These are phyloP conservation scores for Metarhizium humberi DNA, from an alignment of 2,329 filamentous ascomycete species.

Conservation along the genomic window DNA sequence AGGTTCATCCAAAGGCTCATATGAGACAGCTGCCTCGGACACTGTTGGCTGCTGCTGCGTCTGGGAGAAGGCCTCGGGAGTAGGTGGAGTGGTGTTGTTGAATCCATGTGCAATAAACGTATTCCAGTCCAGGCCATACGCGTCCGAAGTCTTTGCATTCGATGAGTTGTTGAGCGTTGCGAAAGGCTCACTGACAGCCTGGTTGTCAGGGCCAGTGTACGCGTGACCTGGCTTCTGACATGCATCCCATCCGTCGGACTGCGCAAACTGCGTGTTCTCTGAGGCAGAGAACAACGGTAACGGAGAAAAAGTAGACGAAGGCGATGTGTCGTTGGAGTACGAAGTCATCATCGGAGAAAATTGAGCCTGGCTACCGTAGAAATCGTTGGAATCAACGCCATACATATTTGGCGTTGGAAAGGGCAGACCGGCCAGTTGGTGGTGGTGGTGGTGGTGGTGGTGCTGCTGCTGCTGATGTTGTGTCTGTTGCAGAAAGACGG, in stretches of 20 bases:
- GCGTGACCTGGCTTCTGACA: conserved; percentile 19
- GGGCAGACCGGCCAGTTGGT: conserved; percentile 26
- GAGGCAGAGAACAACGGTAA: conserved; percentile 33
- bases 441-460: background rate
- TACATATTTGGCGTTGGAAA: conserved; percentile 27
- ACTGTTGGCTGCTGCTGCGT: conserved; percentile 39
- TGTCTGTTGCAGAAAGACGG: background rate
- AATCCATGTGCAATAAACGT: conserved; percentile 35
- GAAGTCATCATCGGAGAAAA: conserved; percentile 42
- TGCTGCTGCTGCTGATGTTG: background rate
- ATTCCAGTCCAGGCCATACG: conserved; percentile 31
- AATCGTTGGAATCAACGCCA: conserved; percentile 29
- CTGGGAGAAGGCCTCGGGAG: conserved; percentile 48
- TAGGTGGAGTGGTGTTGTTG: conserved; percentile 44
- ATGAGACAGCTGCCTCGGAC: conserved; percentile 40
- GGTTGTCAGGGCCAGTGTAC: conserved; percentile 15
- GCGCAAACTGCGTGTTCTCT: conserved; percentile 29
- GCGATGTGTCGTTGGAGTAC: conserved; percentile 51
- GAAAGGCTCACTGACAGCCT: conserved; percentile 21
- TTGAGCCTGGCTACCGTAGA: conserved; percentile 30
- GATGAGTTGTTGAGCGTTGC: conserved; percentile 13
- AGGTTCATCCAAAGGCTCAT: conserved; percentile 39
- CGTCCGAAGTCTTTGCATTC: conserved; percentile 5
- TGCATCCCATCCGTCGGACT: conserved; percentile 28
- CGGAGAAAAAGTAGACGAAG: conserved; percentile 44